phyloP scores from a whole-genome alignment of 1,139 yeast species.

The Hansenula sp. region DNA sequence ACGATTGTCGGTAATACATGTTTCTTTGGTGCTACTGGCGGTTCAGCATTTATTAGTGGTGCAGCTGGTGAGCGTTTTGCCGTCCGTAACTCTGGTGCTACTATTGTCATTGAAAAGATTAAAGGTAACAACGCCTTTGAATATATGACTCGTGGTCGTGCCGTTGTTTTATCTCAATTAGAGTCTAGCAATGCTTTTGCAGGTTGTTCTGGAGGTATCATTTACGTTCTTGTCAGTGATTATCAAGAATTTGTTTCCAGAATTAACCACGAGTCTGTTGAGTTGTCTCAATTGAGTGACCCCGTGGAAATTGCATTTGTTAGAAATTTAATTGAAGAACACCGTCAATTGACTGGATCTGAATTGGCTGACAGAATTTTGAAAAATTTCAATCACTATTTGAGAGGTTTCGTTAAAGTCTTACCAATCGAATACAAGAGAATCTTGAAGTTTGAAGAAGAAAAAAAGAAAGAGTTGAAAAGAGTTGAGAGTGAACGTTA shows the following conservation, averaged over 20 bases:
- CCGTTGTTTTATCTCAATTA: constrained; percentile 84
- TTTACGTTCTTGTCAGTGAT: constrained; percentile 92
- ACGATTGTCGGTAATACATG: constrained; percentile 97
- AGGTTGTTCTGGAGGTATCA: constrained; percentile 99
- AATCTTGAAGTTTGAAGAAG: constrained; percentile 78
- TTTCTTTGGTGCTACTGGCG: constrained; percentile 96
- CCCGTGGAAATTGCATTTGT: constrained; percentile 93
- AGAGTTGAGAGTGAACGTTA: constrained; percentile 54
- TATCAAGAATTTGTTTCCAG: constrained; percentile 76
- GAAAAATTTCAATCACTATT: constrained; percentile 80
- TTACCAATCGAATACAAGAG: constrained; percentile 89
- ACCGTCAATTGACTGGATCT: constrained; percentile 90
- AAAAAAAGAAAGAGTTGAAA: constrained; percentile 58
- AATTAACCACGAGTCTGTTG: constrained; percentile 82
- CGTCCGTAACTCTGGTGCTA: constrained; percentile 97
- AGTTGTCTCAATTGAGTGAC: constrained; percentile 69
- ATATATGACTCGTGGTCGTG: constrained; percentile 99
- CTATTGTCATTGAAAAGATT: constrained; percentile 88
- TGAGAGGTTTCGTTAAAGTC: constrained; percentile 90
- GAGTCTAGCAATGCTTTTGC: constrained; percentile 94
- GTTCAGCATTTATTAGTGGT: constrained; percentile 92
- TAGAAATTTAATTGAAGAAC: constrained; percentile 92
- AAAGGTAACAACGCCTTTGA: constrained; percentile 99
- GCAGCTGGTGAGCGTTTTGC: constrained; percentile 98
- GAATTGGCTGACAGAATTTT: constrained; percentile 83